Evolutionary conservation across 495 filamentous ascomycete species (phyloP).

Genomic region (Trichoderma asperelloides): DNA sequence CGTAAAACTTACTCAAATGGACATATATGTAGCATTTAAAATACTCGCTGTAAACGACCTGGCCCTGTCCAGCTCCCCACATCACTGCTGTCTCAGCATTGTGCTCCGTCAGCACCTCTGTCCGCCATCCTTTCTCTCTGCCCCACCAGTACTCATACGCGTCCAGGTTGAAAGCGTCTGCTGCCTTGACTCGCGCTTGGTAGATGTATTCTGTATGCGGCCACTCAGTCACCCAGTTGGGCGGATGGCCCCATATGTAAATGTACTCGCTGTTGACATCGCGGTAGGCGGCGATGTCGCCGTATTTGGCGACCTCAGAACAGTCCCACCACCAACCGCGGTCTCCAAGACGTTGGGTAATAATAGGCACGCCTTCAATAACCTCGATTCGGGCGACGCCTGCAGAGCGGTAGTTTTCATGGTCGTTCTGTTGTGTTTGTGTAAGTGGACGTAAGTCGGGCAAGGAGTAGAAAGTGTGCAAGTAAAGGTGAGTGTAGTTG

Average conservation of each 20-base stretch:
- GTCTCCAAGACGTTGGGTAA: constrained; percentile 22
- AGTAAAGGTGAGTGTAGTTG: no score
- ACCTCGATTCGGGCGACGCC: constrained; percentile 26
- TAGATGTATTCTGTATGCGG: constrained; percentile 23
- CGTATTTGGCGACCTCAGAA: constrained; percentile 19
- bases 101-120: constrained; percentile 18
- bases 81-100: constrained; percentile 22
- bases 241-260: constrained; percentile 27
- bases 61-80: constrained; percentile 25
- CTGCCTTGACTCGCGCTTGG: constrained; percentile 24
- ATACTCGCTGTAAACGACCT: constrained; percentile 24
- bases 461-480: no score
- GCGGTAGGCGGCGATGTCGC: constrained; percentile 27
- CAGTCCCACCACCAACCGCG: constrained; percentile 28
- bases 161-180: constrained; percentile 23
- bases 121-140: constrained; percentile 21
- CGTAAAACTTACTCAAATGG: constrained; percentile 22
- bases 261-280: constrained; percentile 27
- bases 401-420: constrained; percentile 16
- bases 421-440: background rate
- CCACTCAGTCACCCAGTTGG: constrained; percentile 17
- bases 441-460: background rate
- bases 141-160: constrained; percentile 33
- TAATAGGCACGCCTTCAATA: constrained; percentile 23
- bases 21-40: constrained; percentile 24